A percentile compares a stretch with the other conserved stretches of the same genome.
These are phyloP conservation scores for Trichoderma sp. DNA, from an alignment of 2,329 filamentous ascomycete genomes.

Conservation along the genomic window DNA sequence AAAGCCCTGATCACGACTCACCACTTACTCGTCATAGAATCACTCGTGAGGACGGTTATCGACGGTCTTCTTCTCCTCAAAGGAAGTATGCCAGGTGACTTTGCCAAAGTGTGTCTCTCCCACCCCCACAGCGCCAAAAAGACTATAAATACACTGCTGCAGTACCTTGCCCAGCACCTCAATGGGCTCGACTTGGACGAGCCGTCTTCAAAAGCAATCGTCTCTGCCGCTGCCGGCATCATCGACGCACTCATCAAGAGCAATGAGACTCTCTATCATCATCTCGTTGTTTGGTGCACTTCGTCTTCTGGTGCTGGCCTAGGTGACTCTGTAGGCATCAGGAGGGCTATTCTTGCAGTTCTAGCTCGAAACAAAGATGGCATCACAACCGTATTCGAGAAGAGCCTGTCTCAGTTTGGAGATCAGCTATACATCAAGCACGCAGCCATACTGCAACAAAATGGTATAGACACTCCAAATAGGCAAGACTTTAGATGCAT, in stretches of 20 bases:
- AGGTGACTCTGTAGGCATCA: slow-evolving; percentile 64
- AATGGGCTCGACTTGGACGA: slow-evolving; percentile 39
- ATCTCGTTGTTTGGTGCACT: slow-evolving; percentile 66
- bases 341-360: slow-evolving; percentile 64
- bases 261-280: slow-evolving; percentile 51
- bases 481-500: background rate
- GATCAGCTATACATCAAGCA: slow-evolving; percentile 87
- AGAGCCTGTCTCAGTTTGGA: slow-evolving; percentile 72
- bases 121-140: slow-evolving; percentile 35
- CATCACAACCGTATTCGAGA: slow-evolving; percentile 63
- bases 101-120: slow-evolving; percentile 37
- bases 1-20: too few relatives aligned
- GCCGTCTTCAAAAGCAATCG: slow-evolving; percentile 36
- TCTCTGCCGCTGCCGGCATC: slow-evolving; percentile 62
- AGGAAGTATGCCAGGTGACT: slow-evolving; percentile 29
- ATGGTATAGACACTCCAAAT: slow-evolving; percentile 60
- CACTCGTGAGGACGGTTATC: slow-evolving; percentile 41
- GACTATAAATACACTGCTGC: slow-evolving; percentile 34
- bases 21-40: slow-evolving; percentile 41
- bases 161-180: slow-evolving; percentile 50
- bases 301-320: slow-evolving; percentile 64
- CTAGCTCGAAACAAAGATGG: slow-evolving; percentile 54
- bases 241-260: slow-evolving; percentile 52
- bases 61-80: slow-evolving; percentile 42
- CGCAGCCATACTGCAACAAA: slow-evolving; percentile 80